phyloP scores from a whole-genome alignment of 2,329 filamentous ascomycete species.

The Calcarisporium arbuscula region DNA sequence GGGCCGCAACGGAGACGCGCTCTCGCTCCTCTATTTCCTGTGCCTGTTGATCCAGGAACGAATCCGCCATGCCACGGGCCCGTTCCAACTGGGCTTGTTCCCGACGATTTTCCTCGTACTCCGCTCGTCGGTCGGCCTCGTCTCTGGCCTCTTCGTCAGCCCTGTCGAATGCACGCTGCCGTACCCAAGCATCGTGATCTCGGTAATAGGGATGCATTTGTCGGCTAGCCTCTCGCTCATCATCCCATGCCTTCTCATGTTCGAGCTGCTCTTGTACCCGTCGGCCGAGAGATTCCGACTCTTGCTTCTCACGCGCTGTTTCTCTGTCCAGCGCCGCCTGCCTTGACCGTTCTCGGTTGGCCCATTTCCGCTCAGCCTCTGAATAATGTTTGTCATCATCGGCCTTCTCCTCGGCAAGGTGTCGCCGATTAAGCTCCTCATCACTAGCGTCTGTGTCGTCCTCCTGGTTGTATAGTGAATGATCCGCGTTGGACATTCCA shows the following conservation, averaged over 20 bases:
- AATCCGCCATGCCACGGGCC: constrained; percentile 78
- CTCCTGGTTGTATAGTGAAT: constrained; percentile 61
- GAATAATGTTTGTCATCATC: constrained; percentile 76
- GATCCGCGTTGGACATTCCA: constrained; percentile 54
- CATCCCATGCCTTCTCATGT: constrained; percentile 68
- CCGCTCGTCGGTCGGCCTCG: constrained; percentile 72
- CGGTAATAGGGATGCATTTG: constrained; percentile 79
- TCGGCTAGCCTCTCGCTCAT: constrained; percentile 70
- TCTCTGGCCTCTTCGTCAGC: constrained; percentile 70
- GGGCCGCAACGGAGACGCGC: constrained; percentile 39
- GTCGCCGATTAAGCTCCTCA: constrained; percentile 71
- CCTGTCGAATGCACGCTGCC: constrained; percentile 69
- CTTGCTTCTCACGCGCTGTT: constrained; percentile 70
- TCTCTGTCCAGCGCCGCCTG: constrained; percentile 83
- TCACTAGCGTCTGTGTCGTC: constrained; percentile 87
- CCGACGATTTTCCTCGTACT: constrained; percentile 66
- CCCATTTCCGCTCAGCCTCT: constrained; percentile 84
- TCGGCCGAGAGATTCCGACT: constrained; percentile 58
- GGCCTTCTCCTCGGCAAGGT: constrained; percentile 61
- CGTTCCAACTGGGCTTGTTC: constrained; percentile 68
- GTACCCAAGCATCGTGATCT: constrained; percentile 77
- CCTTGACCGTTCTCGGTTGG: constrained; percentile 78
- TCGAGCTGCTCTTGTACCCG: constrained; percentile 65
- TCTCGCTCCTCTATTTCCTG: constrained; percentile 59
- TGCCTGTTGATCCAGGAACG: constrained; percentile 80